A percentile compares a stretch with the other conserved stretches of the same genome.
Evolutionary conservation across 2,329 filamentous ascomycete species (phyloP).

Genomic region (Colletotrichum scovillei): DNA sequence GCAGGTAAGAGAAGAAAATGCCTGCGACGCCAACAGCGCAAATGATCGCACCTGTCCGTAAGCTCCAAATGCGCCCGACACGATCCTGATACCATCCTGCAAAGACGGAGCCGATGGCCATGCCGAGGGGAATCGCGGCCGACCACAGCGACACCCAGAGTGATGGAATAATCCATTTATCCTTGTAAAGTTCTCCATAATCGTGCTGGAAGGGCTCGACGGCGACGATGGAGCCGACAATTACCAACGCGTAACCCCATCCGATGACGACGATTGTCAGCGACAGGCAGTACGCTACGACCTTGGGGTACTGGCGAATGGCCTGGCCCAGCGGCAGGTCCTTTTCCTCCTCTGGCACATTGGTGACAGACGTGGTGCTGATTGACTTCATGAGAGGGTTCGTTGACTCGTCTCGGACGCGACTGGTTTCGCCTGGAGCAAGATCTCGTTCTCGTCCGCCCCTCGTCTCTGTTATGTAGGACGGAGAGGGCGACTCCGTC

Average conservation of each 20-base stretch:
- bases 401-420: background rate
- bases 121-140: slow-evolving; percentile 39
- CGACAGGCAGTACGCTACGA: slow-evolving; percentile 41
- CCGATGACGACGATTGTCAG: slow-evolving; percentile 43
- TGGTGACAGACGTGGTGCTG: background rate
- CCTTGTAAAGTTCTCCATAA: slow-evolving; percentile 41
- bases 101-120: slow-evolving; percentile 40
- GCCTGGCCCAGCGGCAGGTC: slow-evolving; percentile 40
- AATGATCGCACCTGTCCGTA: slow-evolving; percentile 41
- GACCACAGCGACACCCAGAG: slow-evolving; percentile 45
- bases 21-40: slow-evolving; percentile 39
- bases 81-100: slow-evolving; percentile 44
- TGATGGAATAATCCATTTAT: slow-evolving; percentile 39
- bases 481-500: background rate
- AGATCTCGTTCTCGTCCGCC: background rate
- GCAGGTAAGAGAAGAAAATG: slow-evolving; percentile 44
- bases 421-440: background rate
- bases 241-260: slow-evolving; percentile 44
- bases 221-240: slow-evolving; percentile 42
- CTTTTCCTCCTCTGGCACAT: slow-evolving; percentile 24
- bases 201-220: slow-evolving; percentile 44
- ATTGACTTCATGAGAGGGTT: background rate
- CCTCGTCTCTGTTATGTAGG: background rate
- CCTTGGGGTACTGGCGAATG: slow-evolving; percentile 41
- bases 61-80: slow-evolving; percentile 40